phyloP scores from a whole-genome alignment of 176 grass and related monocot genomes.

The Carex cristatella region DNA sequence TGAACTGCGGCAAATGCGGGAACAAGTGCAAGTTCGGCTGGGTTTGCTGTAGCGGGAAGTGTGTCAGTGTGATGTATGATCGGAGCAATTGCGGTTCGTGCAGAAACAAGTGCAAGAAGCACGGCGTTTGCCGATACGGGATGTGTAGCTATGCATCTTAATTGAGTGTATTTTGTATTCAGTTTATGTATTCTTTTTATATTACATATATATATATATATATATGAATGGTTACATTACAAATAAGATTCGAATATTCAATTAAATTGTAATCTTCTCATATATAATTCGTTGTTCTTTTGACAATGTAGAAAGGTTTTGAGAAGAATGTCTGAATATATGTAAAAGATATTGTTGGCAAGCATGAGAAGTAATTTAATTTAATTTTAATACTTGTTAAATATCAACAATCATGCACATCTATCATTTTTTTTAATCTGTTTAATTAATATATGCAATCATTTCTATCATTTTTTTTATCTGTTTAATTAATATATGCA shows the following conservation, averaged over 20 bases:
- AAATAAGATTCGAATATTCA: background rate
- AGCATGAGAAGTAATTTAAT: background rate
- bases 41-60: slow-evolving; percentile 18
- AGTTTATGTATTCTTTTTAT: background rate
- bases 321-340: background rate
- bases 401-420: background rate
- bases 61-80: slow-evolving; percentile 29
- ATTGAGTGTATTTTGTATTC: background rate
- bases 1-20: slow-evolving; percentile 25
- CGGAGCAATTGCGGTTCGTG: slow-evolving; percentile 20
- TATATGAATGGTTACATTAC: background rate
- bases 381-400: background rate
- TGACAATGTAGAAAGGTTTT: background rate
- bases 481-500: no score
- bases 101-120: slow-evolving; percentile 25
- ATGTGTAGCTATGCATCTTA: slow-evolving; percentile 30
- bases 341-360: background rate
- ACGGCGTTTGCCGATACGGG: slow-evolving; percentile 15
- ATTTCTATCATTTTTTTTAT: background rate
- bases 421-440: background rate
- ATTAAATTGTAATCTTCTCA: background rate
- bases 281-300: background rate
- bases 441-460: no score
- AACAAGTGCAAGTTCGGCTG: slow-evolving; percentile 17
- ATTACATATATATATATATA: background rate